phyloP scores from a whole-genome alignment of 371 early-diverging fungal species.

The Mortierella sp. region DNA sequence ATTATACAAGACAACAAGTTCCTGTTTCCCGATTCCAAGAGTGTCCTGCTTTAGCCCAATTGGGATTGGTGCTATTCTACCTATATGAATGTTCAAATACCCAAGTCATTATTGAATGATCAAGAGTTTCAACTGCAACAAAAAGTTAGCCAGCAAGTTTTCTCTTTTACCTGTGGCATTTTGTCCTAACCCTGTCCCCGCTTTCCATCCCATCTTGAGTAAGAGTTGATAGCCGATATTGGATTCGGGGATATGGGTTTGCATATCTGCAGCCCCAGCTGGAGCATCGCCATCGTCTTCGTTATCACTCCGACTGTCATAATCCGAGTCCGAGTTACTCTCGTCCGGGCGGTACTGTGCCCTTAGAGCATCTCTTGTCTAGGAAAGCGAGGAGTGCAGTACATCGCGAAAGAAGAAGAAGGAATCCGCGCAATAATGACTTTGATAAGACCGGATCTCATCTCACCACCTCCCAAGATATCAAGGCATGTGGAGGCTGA shows the following conservation, averaged over 20 bases:
- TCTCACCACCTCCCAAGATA: neutral
- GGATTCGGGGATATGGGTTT: conserved; percentile 63
- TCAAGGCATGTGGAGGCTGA: neutral
- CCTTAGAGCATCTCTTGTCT: conserved; percentile 40
- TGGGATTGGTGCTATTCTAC: conserved; percentile 76
- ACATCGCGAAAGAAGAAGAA: neutral
- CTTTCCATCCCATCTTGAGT: conserved; percentile 81
- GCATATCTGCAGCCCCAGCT: conserved; percentile 61
- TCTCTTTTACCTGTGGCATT: conserved; percentile 55
- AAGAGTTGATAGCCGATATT: conserved; percentile 75
- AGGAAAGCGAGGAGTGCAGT: neutral
- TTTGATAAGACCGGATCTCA: conserved; percentile 26
- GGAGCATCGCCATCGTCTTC: conserved; percentile 22
- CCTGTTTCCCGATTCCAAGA: conserved; percentile 75
- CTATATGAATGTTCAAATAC: conserved; percentile 44
- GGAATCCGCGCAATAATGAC: neutral
- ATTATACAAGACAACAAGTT: conserved; percentile 65
- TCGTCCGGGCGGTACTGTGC: conserved; percentile 30
- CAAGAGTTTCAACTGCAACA: too few species aligned
- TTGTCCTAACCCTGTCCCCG: conserved; percentile 75
- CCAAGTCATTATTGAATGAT: neutral
- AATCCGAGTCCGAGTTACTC: conserved; percentile 18
- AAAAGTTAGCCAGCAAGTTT: neutral
- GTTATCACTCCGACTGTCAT: conserved; percentile 16
- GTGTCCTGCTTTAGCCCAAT: conserved; percentile 66